Evolutionary conservation across 768 basidiomycete species (phyloP), one percentile per base, ranked within the genome.

Genomic region (Tylopilus felleus): DNA sequence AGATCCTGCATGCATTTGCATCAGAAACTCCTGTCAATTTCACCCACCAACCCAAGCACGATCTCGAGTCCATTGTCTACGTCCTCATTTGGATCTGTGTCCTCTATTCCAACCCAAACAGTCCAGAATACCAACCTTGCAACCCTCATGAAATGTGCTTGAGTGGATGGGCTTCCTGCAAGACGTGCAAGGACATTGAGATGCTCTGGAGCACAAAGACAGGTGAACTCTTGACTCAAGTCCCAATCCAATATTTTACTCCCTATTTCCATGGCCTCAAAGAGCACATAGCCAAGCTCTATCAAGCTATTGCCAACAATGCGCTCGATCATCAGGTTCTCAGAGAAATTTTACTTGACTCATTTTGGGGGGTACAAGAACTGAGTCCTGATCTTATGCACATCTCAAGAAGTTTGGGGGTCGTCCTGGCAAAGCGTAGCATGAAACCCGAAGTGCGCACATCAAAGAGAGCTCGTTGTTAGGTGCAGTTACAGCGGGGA

Each of bases 21-120:
- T 38, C 27, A 2, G 25, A 42, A 27, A 12, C 35, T 16, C 1
- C 2, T 12, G 10, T 33, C 17, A 9, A 23, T 21, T 2, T 55
- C 33, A n/a, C 14, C 22, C 53, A 55, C 10, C 4, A 38, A 3
- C 38, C 44, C 3, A 46, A 19, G 8, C 49, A 51, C 12, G 53
- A 55, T 31, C 49, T 54, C 2, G 35, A 54, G n/a, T 54, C 47
- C 7, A 43, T 54, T 0, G 16, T 54, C 22, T 54, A 54, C 2
- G 8, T 54, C 1, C 53, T 49, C 8, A 14, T 54, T 17, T 54
- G 53, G 47, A 50, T 55, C 8, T 55, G 53, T 44, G 35, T 54
- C 5, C 47, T 54, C 5, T 49, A 49, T 23, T 21, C 22, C 2
- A 19, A 31, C 38, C 22, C 12, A 21, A 29, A 22, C 2, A 28